Base-by-base conservation (phyloP, 2,329 filamentous ascomycete species). In the Penicillium glabrum region DNA sequence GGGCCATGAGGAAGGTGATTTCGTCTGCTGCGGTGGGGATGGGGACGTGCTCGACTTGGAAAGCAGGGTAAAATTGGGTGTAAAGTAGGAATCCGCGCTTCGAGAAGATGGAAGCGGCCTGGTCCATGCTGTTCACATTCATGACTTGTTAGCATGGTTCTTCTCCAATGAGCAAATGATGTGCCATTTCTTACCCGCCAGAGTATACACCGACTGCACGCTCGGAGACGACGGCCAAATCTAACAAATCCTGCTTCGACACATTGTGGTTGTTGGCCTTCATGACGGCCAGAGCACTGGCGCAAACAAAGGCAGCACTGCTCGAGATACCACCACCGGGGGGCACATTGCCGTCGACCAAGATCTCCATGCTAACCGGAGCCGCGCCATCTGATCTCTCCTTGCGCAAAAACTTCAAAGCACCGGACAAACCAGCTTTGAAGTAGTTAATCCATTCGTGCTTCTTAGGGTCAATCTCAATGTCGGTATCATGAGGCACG, bases 371-470 rank as follows among this genome's bases (percentile, higher is more conserved):
- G 67, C 89, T 89, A 48, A 83, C 83, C 2, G 91, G 88, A 44
- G 80, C 81, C 70, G 76, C 77, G 10, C 80, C 78, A 45, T 84
- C 84, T 29, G 82, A 70, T 72, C 88, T 88, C 75, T 87, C 85
- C 71, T 82, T 77, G 49, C 86, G 83, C 62, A 99, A 79, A 57
- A 96, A 81, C 67, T 90, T 85, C 54, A 96, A 77, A 1, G 93
- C 93, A 29, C 93, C 95, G 35, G 86, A 82, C 49, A 98, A 80
- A 0, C 95, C 95, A 53, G 91, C 90, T 79, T 95, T 96, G 85
- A 99, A 98, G 82, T 99, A 99, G 74, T 98, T 99, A 56, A 91
- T 90, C 95, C 95, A 99, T 77, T 97, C 92, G 64, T 96, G 89
- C 65, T 89, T 84, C 19, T 86, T 87, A 8, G 91, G 84, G 74